Evolutionary conservation across 2,329 filamentous ascomycete genomes (phyloP).

Genomic region (Mycocentrospora acerina): DNA sequence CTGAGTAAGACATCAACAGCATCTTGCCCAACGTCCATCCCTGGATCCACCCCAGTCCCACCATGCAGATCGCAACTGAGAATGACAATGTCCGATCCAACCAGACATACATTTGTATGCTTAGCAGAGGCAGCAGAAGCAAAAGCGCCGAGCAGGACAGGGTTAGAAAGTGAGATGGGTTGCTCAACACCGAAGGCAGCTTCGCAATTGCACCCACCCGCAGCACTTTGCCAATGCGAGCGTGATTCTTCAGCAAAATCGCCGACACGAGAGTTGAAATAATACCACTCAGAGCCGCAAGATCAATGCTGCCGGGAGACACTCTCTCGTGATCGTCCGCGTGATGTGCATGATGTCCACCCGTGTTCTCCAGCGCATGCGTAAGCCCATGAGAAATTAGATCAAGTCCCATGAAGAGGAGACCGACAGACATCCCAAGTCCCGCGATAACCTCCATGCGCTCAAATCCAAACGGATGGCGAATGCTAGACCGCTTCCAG

Average conservation of each 20-base stretch:
- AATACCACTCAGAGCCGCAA: constrained; percentile 80
- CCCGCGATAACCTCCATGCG: constrained; percentile 91
- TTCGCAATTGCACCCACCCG: constrained; percentile 79
- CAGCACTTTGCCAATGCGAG: constrained; percentile 89
- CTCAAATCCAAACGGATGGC: constrained; percentile 90
- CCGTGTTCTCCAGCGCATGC: constrained; percentile 78
- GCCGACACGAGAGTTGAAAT: constrained; percentile 81
- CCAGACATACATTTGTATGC: constrained; percentile 77
- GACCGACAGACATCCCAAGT: constrained; percentile 92
- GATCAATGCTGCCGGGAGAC: constrained; percentile 74
- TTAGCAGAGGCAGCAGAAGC: constrained; percentile 78
- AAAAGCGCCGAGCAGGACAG: constrained; percentile 81
- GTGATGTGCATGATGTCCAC: constrained; percentile 73
- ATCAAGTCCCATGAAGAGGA: constrained; percentile 97
- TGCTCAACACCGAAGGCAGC: constrained; percentile 83
- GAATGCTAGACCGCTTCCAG: constrained; percentile 88
- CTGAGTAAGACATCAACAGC: constrained; percentile 87
- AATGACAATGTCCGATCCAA: constrained; percentile 81
- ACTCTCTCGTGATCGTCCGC: constrained; percentile 66
- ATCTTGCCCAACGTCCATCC: constrained; percentile 87
- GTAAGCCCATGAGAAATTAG: constrained; percentile 92
- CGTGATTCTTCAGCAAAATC: constrained; percentile 84
- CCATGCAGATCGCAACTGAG: constrained; percentile 84
- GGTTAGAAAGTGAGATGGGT: constrained; percentile 93
- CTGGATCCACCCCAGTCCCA: constrained; percentile 77